Base-by-base conservation (phyloP, 1,139 yeast genomes). In the Zygosaccharomyces pseudobailii region DNA sequence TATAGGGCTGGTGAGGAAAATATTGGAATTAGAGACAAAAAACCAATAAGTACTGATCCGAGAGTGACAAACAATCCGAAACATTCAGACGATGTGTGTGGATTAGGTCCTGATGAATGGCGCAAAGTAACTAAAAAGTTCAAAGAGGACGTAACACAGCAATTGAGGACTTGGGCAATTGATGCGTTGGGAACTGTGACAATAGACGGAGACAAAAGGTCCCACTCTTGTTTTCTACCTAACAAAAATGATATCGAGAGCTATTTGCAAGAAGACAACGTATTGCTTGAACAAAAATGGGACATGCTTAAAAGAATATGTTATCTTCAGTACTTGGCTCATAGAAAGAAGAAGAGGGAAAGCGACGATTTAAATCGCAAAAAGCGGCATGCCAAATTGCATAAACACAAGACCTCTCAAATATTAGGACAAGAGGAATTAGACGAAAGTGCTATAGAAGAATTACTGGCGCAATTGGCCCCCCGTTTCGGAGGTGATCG, bases 1-100 rank as follows among this genome's bases (percentile, higher is more conserved):
- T 82, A 87, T 60, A 75, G 94, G 58, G 92, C 96, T 0, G 96
- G 97, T 24, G 86, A 79, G 51, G 95, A 88, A 28, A 90, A 90
- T 61, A 71, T 72, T 45, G 97, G 97, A 44, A 78, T 90, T 30
- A 73, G 95, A 51, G 97, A 89, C 52, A 81, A 79, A 62, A 90
- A 90, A 70, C 80, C 83, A 49, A 79, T 82, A 48, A 87, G 96
- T 19, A 75, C 82, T 2, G 97, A 90, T 66, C 76, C 88, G 0
- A 77, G 97, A 61, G 83, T 90, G 38, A 84, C 83, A 47, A 81
- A 82, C 42, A 86, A 76, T 59, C 71, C 71, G 9, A 68, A 65
- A 21, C 97, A 90, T 62, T 70, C 73, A 48, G 70, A 71, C 19
- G 97, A 90, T 65, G 94, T 89, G 9, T 77, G 71, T 8, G 97